Evolutionary conservation across 2,329 filamentous ascomycete genomes (phyloP), one percentile per base, ranked within the genome.

Genomic region (Aaosphaeria pasadenensis): DNA sequence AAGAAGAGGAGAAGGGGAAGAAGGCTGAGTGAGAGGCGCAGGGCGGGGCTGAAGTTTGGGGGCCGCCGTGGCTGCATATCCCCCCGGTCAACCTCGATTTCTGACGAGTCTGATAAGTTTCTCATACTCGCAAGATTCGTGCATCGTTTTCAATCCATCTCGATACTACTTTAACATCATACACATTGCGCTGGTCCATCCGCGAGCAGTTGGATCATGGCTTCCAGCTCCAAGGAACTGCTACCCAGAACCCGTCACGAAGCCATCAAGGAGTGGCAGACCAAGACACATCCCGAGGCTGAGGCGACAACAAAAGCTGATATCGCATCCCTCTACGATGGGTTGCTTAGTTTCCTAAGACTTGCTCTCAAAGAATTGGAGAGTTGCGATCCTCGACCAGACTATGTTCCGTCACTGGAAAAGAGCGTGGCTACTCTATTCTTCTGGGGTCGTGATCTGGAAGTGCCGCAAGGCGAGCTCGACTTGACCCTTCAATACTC

Each of bases 31-130:
- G 13, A 32, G 28, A 24, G 45, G 45, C 31, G 45, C 41, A 43
- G 45, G 24, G 45, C 45, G 45, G 45, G 45, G 45, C 13, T 44
- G 6, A 24, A 24, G 17, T 24, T 30, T 48, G 31, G 7, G 40
- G 5, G 46, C 42, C 13, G 46, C 44, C 17, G 36, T 35, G 17
- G 2, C 30, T 11, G 43, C 48, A 4, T 5, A 31, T n/a, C 42
- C 43, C 30, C 7, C n/a, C 9, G 33, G 33, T 36, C 33, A 36
- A 9, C n/a, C 33, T 36, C 33, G n/a, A 36, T 13, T 11, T 9
- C 33, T 36, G 17, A 24, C 3, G 17, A 24, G 17, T 24, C 17
- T 24, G 17, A 24, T 24, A 24, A 24, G 17, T 24, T 24, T 13
- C 9, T 36, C 33, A 36, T 13, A 9, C 9, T 36, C 33, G 33